Evolutionary conservation across 306 rosid species (phyloP).

Genomic region (barrel medic (Medicago truncatula)): MtrunA17r5.0-ANR NC_053049.1:45710001-45710500

Average conservation of each 20-base stretch:
- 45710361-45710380: too few relatives aligned
- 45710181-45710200: background rate
- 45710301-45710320: background rate
- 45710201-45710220: background rate
- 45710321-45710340: background rate
- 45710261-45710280: constrained; percentile 60
- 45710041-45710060: background rate
- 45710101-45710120: constrained; percentile 11
- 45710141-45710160: background rate
- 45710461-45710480: constrained; percentile 85
- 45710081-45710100: background rate
- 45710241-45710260: constrained; percentile 46
- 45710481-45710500: constrained; percentile 71
- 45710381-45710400: too few relatives aligned
- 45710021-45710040: background rate
- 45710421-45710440: constrained; percentile 88
- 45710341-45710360: too few relatives aligned
- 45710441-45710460: constrained; percentile 91
- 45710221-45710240: constrained; percentile 39
- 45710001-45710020: background rate
- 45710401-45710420: constrained; percentile 68
- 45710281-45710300: constrained; percentile 14
- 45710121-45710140: constrained; percentile 24
- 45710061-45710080: background rate
- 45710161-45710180: background rate